Base-by-base conservation (phyloP, 2,329 filamentous ascomycete species). In the Ceratocystis cubensis region DNA sequence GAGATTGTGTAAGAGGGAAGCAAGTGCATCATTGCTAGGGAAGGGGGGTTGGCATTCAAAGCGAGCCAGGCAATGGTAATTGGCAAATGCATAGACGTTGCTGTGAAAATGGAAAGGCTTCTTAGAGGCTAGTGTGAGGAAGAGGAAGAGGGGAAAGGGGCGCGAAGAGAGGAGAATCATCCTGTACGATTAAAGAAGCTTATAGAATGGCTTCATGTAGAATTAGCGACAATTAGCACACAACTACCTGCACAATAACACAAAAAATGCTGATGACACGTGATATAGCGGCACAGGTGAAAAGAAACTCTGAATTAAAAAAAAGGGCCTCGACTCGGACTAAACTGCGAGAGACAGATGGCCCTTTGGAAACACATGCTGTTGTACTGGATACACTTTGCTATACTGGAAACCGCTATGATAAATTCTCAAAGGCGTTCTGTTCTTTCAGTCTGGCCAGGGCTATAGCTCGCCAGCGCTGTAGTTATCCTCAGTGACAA, bases 1-100 rank as follows among this genome's bases (percentile, higher is more conserved):
- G 87, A 90, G 78, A 80, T 90, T 70, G 80, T 89, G 75, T 81
- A 75, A 65, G 45, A 50, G 30, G 53, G 37, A 50, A 57, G 53
- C 53, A 57, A 30, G 15, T 30, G 5, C 10, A 15, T 17, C 25
- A 28, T 57, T 13, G 37, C 15, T 44, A 13, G 22, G 2, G 28
- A 17, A 10, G 33, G 20, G 30, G 7, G 5, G 30, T 6, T 37
- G 33, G 8, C 7, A 61, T 41, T 22, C 17, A 62, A n/a, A 45
- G 22, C 5, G n/a, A 10, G 13, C 5, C 20, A 20, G 57, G 20
- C 5, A 63, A n/a, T 17, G 22, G 44, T 15, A 15, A 28, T 28
- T 45, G 59, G 44, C 59, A 28, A 45, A n/a, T 13, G 25, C 50
- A 30, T 13, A 15, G 22, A 10, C 25, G 6, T 10, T 28, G 28